Base-by-base conservation (phyloP, 352 stramenopile genomes). In the Saprolegnia diclina region DNA sequence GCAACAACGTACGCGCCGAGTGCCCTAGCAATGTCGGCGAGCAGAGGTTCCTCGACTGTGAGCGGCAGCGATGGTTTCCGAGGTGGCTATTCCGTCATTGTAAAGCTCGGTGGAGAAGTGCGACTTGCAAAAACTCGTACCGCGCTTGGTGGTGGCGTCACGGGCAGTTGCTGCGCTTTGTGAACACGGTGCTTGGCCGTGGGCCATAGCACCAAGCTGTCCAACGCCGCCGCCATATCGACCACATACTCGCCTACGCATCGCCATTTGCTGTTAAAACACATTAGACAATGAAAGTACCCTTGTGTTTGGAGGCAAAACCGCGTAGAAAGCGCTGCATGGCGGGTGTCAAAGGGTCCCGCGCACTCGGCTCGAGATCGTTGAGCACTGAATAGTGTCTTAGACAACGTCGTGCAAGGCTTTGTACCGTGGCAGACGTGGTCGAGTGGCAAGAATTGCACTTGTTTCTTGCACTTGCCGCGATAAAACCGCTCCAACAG, bases 171-270 rank as follows among this genome's bases (percentile, higher is more conserved):
- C 29, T 35, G 29, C 5, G 29, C 29, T 35, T 35, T 5, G 29
- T 35, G 29, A 5, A 35, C 29, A 35, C 29, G 29, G 29, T 5
- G 29, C 29, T 35, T 35, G 29, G 29, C 29, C 29, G 29, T 5
- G 29, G 29, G 29, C 46, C 46, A 54, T 5, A 54, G 5, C n/a
- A 29, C 46, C 46, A 54, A 5, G 24, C 46, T 54, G 24, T 54
- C 24, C 24, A 54, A 29, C 24, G 46, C 46, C n/a, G 46, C n/a
- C 2, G 5, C 24, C n/a, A 54, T 54, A 29, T 54, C 46, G n/a
- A 54, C 24, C 46, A 54, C 46, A 29, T 54, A 54, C 46, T 54
- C 46, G 46, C 46, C 46, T 54, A 54, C 46, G 5, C n/a, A 54
- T 2, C 5, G 24, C 24, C 29, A 35, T 35, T 35, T 54, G 46